phyloP scores from a whole-genome alignment of 129 eudicot species.

The Saposhnikovia divaricata region DNA sequence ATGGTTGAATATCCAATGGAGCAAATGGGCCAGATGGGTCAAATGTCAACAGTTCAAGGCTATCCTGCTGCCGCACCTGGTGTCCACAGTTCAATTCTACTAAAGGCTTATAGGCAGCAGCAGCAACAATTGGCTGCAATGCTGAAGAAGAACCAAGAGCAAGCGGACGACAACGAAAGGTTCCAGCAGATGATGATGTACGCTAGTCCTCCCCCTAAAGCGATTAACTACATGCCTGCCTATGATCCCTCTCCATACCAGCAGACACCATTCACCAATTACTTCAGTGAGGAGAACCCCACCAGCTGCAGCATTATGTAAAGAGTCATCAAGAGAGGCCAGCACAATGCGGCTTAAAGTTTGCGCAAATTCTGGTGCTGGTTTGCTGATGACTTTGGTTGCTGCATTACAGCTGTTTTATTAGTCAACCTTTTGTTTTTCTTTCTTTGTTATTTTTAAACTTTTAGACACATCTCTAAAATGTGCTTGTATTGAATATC shows the following conservation, averaged over 20 bases:
- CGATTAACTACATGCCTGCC: slow-evolving; percentile 86
- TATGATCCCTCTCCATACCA: slow-evolving; percentile 31
- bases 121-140: slow-evolving; percentile 56
- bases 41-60: not conserved
- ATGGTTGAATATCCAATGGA: slow-evolving; percentile 12
- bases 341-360: not conserved
- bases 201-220: slow-evolving; percentile 80
- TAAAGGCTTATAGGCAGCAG: slow-evolving; percentile 58
- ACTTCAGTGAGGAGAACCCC: slow-evolving; percentile 73
- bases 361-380: slow-evolving; percentile 9
- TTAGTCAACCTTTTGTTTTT: slow-evolving; percentile 27
- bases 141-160: slow-evolving; percentile 83
- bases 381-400: not conserved
- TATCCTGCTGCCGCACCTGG: not conserved
- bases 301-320: slow-evolving; percentile 80
- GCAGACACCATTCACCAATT: slow-evolving; percentile 37
- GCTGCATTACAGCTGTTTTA: slow-evolving; percentile 1
- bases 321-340: slow-evolving; percentile 2
- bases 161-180: slow-evolving; percentile 57
- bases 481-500: not conserved
- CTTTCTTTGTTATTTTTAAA: not conserved
- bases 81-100: slow-evolving; percentile 18
- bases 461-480: not conserved
- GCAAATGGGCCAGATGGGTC: not conserved
- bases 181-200: slow-evolving; percentile 88